Percentiles rank a stretch among this genome's conserved stretches.
These are phyloP conservation scores for Cladosporium austrohemisphaericum DNA, from an alignment of 2,329 filamentous ascomycete genomes.

Conservation along the genomic window DNA sequence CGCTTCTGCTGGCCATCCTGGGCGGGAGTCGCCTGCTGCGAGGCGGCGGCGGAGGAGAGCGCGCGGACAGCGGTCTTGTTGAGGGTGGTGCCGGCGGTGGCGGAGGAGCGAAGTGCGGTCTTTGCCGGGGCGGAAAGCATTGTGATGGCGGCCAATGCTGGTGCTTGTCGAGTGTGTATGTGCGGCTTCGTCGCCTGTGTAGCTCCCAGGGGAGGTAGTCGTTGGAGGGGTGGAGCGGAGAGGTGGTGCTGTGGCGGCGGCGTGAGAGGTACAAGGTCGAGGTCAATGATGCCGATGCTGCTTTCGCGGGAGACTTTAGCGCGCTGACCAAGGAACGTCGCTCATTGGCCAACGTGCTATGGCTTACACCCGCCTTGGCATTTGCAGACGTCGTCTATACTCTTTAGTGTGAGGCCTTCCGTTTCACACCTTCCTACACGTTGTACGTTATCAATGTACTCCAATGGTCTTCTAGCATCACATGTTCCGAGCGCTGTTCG, in stretches of 20 bases:
- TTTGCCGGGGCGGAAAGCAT: slow-evolving; percentile 34
- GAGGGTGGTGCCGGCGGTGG: slow-evolving; percentile 22
- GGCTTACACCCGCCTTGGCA: no score
- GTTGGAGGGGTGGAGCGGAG: not conserved
- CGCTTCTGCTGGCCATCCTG: slow-evolving; percentile 53
- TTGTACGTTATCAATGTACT: no score
- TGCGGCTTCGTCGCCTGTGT: slow-evolving; percentile 18
- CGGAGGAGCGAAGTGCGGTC: slow-evolving; percentile 28
- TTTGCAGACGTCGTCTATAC: no score
- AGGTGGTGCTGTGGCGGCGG: slow-evolving; percentile 16
- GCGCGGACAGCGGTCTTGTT: slow-evolving; percentile 32
- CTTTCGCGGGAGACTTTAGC: slow-evolving; percentile 4
- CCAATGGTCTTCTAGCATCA: no score
- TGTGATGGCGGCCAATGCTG: slow-evolving; percentile 16
- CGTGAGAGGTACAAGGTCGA: slow-evolving; percentile 3
- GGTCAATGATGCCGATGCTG: slow-evolving; percentile 7
- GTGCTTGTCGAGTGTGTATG: not conserved
- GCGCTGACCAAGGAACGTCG: no score
- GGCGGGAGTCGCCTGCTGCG: slow-evolving; percentile 26
- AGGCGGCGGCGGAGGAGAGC: slow-evolving; percentile 25
- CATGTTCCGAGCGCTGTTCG: no score
- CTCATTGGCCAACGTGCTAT: no score
- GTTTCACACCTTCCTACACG: no score
- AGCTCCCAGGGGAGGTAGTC: not conserved
- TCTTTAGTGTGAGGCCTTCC: no score